phyloP scores from a whole-genome alignment of 176 grass and related monocot genomes.

The Otatea glauca region DNA sequence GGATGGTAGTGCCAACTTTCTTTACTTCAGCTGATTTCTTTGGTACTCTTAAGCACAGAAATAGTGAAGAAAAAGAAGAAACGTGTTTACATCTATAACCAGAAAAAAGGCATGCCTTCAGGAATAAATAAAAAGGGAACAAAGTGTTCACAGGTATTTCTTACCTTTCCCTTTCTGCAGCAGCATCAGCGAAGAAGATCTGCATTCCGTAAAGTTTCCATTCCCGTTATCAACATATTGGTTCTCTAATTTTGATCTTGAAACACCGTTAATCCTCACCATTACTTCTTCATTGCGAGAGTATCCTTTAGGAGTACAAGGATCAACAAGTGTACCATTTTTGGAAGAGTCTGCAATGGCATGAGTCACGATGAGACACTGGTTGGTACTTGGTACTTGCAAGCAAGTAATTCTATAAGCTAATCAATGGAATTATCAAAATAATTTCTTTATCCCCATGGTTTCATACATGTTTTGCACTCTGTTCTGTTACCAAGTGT shows the following conservation, averaged over 20 bases:
- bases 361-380: neutral
- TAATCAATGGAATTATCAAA: conserved; percentile 33
- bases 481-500: neutral
- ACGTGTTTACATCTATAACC: neutral
- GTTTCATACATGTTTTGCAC: neutral
- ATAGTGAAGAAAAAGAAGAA: conserved; percentile 17
- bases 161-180: conserved; percentile 73
- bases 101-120: neutral
- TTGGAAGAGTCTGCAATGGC: conserved; percentile 42
- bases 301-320: conserved; percentile 81
- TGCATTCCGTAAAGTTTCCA: conserved; percentile 72
- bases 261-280: conserved; percentile 12
- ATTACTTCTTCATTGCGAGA: conserved; percentile 50
- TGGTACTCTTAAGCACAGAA: conserved; percentile 19
- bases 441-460: neutral
- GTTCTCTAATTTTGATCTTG: conserved; percentile 48
- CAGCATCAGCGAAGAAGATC: conserved; percentile 54
- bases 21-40: conserved; percentile 9
- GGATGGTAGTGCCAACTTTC: neutral
- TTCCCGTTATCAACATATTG: conserved; percentile 53
- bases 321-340: conserved; percentile 58
- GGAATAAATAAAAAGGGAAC: conserved; percentile 8
- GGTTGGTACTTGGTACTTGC: neutral
- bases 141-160: conserved; percentile 19
- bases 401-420: neutral